Percentiles rank a stretch among this genome's conserved stretches.
These are phyloP conservation scores for Lupinus albus DNA, from an alignment of 306 rosid species.

Conservation along the genomic window DNA sequence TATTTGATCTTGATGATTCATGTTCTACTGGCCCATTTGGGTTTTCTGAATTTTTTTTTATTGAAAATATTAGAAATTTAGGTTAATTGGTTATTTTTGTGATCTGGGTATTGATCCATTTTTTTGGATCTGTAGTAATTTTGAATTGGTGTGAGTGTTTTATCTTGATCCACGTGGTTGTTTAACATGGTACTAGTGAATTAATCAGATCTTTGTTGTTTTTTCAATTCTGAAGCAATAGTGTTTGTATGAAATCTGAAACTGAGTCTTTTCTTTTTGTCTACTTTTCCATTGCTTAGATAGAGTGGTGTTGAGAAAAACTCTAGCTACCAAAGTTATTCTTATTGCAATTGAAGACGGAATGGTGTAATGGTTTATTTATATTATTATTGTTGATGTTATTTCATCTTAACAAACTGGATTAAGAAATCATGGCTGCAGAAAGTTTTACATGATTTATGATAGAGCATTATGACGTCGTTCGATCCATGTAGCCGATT, in stretches of 20 bases:
- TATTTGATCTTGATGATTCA: background rate
- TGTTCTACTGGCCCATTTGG: slow-evolving; percentile 24
- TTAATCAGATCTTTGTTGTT: slow-evolving; percentile 44
- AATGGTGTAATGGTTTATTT: slow-evolving; percentile 11
- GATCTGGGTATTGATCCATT: slow-evolving; percentile 43
- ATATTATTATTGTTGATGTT: too few species aligned
- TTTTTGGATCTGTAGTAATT: slow-evolving; percentile 54
- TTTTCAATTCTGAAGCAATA: slow-evolving; percentile 30
- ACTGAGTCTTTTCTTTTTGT: background rate
- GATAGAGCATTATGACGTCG: too few species aligned
- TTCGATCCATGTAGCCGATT: too few species aligned
- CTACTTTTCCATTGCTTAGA: slow-evolving; percentile 14
- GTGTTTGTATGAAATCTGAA: background rate
- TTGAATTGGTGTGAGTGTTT: background rate
- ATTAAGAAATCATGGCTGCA: too few species aligned
- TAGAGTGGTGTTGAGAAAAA: background rate
- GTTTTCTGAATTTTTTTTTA: background rate
- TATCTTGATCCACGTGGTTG: slow-evolving; percentile 41
- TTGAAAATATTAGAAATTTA: slow-evolving; percentile 31
- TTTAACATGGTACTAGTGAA: slow-evolving; percentile 27
- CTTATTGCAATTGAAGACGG: background rate
- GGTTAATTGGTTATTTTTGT: slow-evolving; percentile 21
- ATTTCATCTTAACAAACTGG: background rate
- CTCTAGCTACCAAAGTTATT: background rate
- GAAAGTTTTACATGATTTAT: too few species aligned